Conservation (phyloP, 2,329 filamentous ascomycete species). For the Dactylellina cionopaga region DNA sequence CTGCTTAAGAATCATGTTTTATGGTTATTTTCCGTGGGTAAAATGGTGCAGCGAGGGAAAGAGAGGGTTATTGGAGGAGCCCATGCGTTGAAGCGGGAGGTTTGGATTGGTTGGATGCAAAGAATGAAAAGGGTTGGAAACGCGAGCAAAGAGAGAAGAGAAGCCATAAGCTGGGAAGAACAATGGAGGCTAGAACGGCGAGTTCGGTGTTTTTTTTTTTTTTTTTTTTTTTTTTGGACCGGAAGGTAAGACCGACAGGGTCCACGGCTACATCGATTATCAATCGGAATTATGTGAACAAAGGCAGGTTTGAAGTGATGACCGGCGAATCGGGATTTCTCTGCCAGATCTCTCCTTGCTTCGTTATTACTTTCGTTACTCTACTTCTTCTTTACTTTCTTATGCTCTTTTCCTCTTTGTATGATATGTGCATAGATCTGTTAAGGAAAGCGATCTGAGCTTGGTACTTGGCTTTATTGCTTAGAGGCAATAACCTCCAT, state of each 20-base stretch:
- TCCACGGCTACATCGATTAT: conserved; percentile 26
- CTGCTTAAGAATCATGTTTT: too few relatives aligned
- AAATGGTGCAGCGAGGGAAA: not conserved
- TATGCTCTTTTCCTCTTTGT: too few relatives aligned
- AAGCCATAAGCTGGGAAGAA: not conserved
- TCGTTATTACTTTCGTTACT: not conserved
- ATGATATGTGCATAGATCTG: too few relatives aligned
- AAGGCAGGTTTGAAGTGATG: too few relatives aligned
- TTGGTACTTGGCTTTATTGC: not conserved
- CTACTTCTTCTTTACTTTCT: not conserved
- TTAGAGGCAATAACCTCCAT: not conserved
- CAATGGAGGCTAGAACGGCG: conserved; percentile 23
- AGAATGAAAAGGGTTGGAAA: not conserved
- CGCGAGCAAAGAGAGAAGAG: too few relatives aligned
- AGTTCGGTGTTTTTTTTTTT: not conserved
- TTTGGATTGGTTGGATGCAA: conserved; percentile 34
- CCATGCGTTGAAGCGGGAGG: conserved; percentile 43
- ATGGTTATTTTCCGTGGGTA: not conserved
- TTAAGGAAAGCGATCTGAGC: not conserved
- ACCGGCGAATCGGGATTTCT: conserved; percentile 22
- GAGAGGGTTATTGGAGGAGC: conserved; percentile 37
- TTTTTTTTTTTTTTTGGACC: too few relatives aligned
- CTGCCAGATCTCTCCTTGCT: conserved; percentile 5
- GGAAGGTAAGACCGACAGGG: not conserved
- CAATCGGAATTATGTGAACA: conserved; percentile 28